Percentiles rank a stretch among this genome's conserved stretches.
These are phyloP conservation scores for Adansonia digitata DNA, from an alignment of 345 rosid genomes.

Conservation along the genomic window DNA sequence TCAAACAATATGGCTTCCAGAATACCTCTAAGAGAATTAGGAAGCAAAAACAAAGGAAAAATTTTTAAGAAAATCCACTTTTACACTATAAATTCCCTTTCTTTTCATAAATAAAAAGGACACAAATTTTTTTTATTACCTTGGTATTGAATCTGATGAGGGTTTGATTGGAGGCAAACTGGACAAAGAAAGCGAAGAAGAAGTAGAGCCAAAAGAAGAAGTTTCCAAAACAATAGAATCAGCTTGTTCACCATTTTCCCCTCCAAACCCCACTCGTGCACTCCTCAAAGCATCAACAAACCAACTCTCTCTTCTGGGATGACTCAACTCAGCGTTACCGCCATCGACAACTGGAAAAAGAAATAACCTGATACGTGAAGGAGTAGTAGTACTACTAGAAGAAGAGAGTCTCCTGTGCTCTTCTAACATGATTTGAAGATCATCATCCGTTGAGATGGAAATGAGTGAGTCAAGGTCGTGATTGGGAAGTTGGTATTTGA, in stretches of 20 bases:
- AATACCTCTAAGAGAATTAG: background rate
- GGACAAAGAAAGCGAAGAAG: constrained; percentile 58
- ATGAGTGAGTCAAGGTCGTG: constrained; percentile 60
- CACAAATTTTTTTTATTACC: constrained; percentile 30
- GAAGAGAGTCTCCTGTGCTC: constrained; percentile 38
- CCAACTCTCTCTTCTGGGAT: constrained; percentile 79
- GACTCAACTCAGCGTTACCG: constrained; percentile 28
- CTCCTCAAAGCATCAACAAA: constrained; percentile 70
- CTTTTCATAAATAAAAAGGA: background rate
- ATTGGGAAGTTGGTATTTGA: constrained; percentile 62
- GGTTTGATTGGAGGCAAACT: constrained; percentile 53
- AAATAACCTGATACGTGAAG: constrained; percentile 46
- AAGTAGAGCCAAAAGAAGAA: constrained; percentile 67
- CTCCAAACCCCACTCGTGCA: constrained; percentile 32
- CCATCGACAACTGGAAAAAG: constrained; percentile 29
- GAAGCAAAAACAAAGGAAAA: background rate
- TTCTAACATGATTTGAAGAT: constrained; percentile 63
- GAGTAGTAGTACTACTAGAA: constrained; percentile 12
- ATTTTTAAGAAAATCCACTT: background rate
- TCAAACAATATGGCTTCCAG: background rate
- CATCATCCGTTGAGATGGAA: constrained; percentile 56
- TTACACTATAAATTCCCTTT: background rate
- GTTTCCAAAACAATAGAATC: constrained; percentile 67
- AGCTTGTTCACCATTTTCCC: constrained; percentile 39
- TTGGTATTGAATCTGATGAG: constrained; percentile 36